A percentile compares a stretch with the other conserved stretches of the same genome.
Evolutionary conservation across 1,139 yeast genomes (phyloP).

Genomic region (Suhomyces ambrosiae): DNA sequence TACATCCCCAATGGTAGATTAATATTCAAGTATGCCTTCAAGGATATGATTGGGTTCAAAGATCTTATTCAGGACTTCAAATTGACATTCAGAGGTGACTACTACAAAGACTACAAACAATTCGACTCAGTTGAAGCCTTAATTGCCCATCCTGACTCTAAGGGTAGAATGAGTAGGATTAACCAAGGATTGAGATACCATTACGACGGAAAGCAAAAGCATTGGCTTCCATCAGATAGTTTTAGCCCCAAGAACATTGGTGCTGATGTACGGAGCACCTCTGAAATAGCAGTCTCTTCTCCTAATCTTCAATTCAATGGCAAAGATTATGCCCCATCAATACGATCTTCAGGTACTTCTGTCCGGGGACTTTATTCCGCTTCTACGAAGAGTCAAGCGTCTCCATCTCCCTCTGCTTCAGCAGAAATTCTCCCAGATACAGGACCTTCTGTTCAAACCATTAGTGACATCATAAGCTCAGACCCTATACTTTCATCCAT

Average conservation of each 20-base stretch:
- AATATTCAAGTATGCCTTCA: conserved; percentile 59
- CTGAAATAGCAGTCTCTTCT: conserved; percentile 27
- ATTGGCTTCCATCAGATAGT: conserved; percentile 66
- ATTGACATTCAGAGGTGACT: conserved; percentile 65
- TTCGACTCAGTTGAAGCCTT: conserved; percentile 80
- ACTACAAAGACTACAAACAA: conserved; percentile 72
- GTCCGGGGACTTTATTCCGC: conserved; percentile 34
- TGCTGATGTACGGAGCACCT: conserved; percentile 27
- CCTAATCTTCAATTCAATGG: conserved; percentile 8
- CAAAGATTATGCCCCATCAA: conserved; percentile 31
- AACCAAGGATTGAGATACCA: conserved; percentile 83
- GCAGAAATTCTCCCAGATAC: conserved; percentile 12
- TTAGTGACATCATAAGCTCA: conserved; percentile 32
- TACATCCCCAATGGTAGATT: conserved; percentile 70
- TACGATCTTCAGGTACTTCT: conserved; percentile 38
- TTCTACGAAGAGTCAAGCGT: conserved; percentile 27
- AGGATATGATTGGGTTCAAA: conserved; percentile 73
- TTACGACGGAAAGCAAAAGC: conserved; percentile 75
- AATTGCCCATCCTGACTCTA: conserved; percentile 68
- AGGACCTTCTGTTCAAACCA: conserved; percentile 13
- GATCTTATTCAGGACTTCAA: conserved; percentile 81
- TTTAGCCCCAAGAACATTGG: conserved; percentile 15
- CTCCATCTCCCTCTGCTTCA: conserved; percentile 30
- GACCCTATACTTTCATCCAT: conserved; percentile 24
- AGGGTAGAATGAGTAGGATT: conserved; percentile 69